Evolutionary conservation across 2,329 filamentous ascomycete genomes (phyloP).

Genomic region (Cladosporium sp.): DNA sequence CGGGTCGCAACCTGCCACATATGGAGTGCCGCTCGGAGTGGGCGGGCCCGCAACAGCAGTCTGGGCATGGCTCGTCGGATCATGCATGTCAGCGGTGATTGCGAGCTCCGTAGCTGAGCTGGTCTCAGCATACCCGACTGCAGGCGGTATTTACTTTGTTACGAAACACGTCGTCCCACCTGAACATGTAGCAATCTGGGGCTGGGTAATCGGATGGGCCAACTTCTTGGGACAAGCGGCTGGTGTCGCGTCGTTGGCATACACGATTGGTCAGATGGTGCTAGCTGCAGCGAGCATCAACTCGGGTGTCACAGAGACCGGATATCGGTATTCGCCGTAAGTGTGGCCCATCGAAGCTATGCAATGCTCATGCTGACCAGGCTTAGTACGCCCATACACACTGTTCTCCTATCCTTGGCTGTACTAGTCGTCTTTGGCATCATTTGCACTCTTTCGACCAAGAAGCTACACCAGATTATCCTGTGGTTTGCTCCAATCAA

Average conservation of each 20-base stretch:
- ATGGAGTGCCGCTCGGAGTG: conserved; percentile 53
- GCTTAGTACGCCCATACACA: conserved; percentile 53
- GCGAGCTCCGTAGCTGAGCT: conserved; percentile 62
- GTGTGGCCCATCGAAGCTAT: conserved; percentile 20
- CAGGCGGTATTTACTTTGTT: conserved; percentile 65
- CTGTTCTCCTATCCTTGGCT: conserved; percentile 54
- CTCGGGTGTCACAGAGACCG: conserved; percentile 47
- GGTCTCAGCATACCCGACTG: conserved; percentile 63
- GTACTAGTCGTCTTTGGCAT: conserved; percentile 53
- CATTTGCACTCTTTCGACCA: conserved; percentile 61
- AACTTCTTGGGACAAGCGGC: conserved; percentile 48
- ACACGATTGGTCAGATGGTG: conserved; percentile 56
- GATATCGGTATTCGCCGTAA: conserved; percentile 56
- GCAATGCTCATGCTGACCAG: conserved; percentile 7
- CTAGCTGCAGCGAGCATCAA: conserved; percentile 60
- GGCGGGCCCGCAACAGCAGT: conserved; percentile 61
- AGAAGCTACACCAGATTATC: conserved; percentile 55
- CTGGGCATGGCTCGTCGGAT: conserved; percentile 63
- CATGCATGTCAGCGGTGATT: conserved; percentile 61
- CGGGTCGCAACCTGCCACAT: conserved; percentile 62
- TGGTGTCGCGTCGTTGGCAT: conserved; percentile 48
- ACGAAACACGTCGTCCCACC: conserved; percentile 58
- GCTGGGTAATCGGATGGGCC: conserved; percentile 44
- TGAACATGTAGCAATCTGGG: conserved; percentile 56
- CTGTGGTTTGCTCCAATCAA: conserved; percentile 65